These are phyloP conservation scores for Puccinia brachypodii DNA, from an alignment of 1,284 basidiomycete genomes.

Conservation along the genomic window DNA sequence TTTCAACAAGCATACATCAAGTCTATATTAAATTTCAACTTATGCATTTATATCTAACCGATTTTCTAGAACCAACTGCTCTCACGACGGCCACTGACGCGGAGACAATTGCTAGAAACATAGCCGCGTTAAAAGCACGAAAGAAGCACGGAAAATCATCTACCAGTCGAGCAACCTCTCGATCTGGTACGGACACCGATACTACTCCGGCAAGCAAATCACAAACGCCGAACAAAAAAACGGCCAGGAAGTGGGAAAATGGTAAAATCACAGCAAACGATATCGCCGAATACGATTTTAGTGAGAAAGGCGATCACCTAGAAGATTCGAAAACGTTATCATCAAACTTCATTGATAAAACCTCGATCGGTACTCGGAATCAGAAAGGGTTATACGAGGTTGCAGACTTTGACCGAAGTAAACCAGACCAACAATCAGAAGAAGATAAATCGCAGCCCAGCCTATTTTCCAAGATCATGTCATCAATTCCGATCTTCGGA, in stretches of 20 bases:
- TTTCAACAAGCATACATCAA: background rate
- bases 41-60: background rate
- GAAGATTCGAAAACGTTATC: conserved; percentile 62
- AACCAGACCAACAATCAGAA: conserved; percentile 47
- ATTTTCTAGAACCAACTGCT: conserved; percentile 19
- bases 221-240: conserved; percentile 64
- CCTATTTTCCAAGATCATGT: conserved; percentile 50
- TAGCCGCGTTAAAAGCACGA: conserved; percentile 40
- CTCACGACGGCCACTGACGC: conserved; percentile 31
- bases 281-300: conserved; percentile 85
- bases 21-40: background rate
- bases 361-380: conserved; percentile 77
- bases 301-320: conserved; percentile 56
- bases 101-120: conserved; percentile 34
- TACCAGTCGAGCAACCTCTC: conserved; percentile 22
- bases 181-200: conserved; percentile 41
- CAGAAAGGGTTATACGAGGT: conserved; percentile 87
- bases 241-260: conserved; percentile 88
- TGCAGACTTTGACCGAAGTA: conserved; percentile 78
- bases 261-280: conserved; percentile 71
- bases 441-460: conserved; percentile 38
- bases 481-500: conserved; percentile 57
- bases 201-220: background rate
- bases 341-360: conserved; percentile 68
- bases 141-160: conserved; percentile 9